phyloP scores from a whole-genome alignment of 179 eudicot species.

The Vitellaria paradoxa region DNA sequence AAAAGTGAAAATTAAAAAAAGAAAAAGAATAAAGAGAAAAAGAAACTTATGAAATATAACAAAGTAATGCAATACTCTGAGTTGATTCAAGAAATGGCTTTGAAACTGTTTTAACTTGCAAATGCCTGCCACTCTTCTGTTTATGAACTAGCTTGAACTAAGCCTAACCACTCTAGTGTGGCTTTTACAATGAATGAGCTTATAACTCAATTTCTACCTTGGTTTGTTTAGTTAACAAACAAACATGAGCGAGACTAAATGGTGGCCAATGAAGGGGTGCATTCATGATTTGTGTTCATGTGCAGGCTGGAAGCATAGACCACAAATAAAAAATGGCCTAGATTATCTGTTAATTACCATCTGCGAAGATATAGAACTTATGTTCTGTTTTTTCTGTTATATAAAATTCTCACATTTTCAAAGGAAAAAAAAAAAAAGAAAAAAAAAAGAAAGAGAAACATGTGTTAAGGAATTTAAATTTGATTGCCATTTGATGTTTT shows the following conservation, averaged over 20 bases:
- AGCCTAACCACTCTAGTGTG: neutral
- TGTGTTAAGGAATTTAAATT: neutral
- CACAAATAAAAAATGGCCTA: neutral
- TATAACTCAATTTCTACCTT: neutral
- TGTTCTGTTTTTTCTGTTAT: too few relatives aligned
- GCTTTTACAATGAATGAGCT: neutral
- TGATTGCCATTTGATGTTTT: neutral
- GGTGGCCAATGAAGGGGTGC: slow-evolving; percentile 7
- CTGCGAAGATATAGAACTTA: neutral
- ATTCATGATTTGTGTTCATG: neutral
- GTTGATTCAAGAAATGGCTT: neutral
- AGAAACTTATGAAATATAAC: too few relatives aligned
- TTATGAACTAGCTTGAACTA: neutral
- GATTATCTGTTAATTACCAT: neutral
- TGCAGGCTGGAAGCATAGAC: neutral
- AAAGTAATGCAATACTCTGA: too few relatives aligned
- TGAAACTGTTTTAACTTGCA: neutral
- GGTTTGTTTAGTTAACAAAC: neutral
- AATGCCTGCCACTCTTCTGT: neutral
- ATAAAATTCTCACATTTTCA: too few relatives aligned
- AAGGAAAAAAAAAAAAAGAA: too few relatives aligned
- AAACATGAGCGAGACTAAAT: neutral
- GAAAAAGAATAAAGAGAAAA: too few relatives aligned
- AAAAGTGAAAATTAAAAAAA: too few relatives aligned
- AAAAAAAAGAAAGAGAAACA: too few relatives aligned